Base-by-base conservation (phyloP, 768 basidiomycete species). In the Suillus luteus region DNA sequence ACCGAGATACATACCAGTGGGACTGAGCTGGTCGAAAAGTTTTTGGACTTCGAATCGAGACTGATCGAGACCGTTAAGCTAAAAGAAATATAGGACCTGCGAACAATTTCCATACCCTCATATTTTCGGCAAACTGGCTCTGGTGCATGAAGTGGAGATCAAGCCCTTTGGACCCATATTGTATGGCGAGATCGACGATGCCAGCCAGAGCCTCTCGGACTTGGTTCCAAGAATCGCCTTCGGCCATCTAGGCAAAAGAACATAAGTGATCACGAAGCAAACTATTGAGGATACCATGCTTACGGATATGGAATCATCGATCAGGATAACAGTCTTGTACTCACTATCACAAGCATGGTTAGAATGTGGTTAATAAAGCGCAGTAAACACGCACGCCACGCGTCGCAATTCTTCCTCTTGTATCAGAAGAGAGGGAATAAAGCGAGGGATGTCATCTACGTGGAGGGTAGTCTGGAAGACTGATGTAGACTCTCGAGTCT, bases 101-200 rank as follows among this genome's bases (percentile, higher is more conserved):
- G 24, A 55, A 62, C 7, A 8, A 3, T 9, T 1, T 19, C n/a
- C 17, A 40, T 48, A 69, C 74, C 67, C 62, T 70, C 64, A 78
- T 65, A 63, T 70, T 70, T 15, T 64, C 62, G 6, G 70, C 78
- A 62, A 72, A 77, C 62, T 67, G 71, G 37, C 68, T 66, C 12
- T 60, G 55, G 63, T 81, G 82, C 68, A 82, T 74, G 68, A 82
- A 82, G 65, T 80, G 74, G 14, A 83, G 70, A 44, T 82, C 82
- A 54, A 76, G 33, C 12, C 82, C 81, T 35, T 74, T 78, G 11
- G 74, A 72, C 15, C 75, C 79, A 57, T 79, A 77, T 43, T 71
- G 65, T 35, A 71, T 74, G 27, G 78, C 76, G 3, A 78, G 66
- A 41, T 80, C 76, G 5, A 77, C 73, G 27, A 82, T 73, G 54